These are phyloP conservation scores for Hymenoscyphus occultus DNA, from an alignment of 2,329 filamentous ascomycete species.

Conservation along the genomic window DNA sequence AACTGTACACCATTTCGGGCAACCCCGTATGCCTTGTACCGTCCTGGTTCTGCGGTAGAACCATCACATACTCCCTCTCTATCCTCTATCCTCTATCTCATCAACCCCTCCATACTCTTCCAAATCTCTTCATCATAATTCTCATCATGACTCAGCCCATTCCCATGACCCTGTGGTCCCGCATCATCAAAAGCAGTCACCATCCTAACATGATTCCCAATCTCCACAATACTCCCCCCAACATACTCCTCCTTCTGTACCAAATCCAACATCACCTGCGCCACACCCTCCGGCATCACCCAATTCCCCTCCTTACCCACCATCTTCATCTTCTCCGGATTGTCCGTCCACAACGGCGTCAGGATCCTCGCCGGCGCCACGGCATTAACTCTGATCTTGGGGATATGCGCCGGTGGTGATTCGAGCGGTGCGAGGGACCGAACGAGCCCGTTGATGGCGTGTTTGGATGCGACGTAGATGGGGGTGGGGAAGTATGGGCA, in stretches of 20 bases:
- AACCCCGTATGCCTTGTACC: background rate
- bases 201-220: slow-evolving; percentile 37
- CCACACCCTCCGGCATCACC: slow-evolving; percentile 44
- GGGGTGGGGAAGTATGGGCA: slow-evolving; percentile 39
- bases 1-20: background rate
- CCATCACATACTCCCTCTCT: background rate
- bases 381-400: slow-evolving; percentile 41
- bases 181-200: slow-evolving; percentile 41
- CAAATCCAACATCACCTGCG: slow-evolving; percentile 44
- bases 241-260: slow-evolving; percentile 37
- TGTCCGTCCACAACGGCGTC: slow-evolving; percentile 46
- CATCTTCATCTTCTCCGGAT: slow-evolving; percentile 43
- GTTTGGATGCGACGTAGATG: slow-evolving; percentile 48
- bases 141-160: slow-evolving; percentile 7
- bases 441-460: slow-evolving; percentile 47
- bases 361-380: slow-evolving; percentile 42
- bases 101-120: slow-evolving; percentile 11
- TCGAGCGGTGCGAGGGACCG: slow-evolving; percentile 42
- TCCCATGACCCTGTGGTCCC: slow-evolving; percentile 34
- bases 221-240: slow-evolving; percentile 44
- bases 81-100: background rate
- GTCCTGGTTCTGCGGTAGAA: background rate
- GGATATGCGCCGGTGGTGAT: slow-evolving; percentile 27
- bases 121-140: slow-evolving; percentile 12
- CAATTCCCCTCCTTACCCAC: slow-evolving; percentile 35